Evolutionary conservation across 805 yeast species (phyloP).

Genomic region (Blastobotrys parvus): DNA sequence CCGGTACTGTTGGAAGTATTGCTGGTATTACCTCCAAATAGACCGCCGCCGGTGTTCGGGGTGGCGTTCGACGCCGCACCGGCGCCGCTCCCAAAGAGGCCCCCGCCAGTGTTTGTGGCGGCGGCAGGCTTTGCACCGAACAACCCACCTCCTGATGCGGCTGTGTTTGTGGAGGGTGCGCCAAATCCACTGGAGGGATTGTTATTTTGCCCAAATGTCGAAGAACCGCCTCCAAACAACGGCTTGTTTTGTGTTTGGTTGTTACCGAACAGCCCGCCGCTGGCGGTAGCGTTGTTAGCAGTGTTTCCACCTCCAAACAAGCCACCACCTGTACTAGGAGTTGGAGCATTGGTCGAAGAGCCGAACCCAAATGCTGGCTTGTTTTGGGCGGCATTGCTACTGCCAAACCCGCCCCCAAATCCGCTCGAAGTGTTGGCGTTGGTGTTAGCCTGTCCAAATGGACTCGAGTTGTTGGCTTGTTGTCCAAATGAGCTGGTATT

Average conservation of each 20-base stretch:
- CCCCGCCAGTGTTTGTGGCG: conserved; percentile 9
- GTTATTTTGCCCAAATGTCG: conserved; percentile 10
- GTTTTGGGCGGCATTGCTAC: too few relatives aligned
- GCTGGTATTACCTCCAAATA: conserved; percentile 36
- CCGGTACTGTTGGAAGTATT: conserved; percentile 14
- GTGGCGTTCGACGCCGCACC: conserved; percentile 11
- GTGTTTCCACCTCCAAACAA: conserved; percentile 20
- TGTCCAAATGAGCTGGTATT: conserved; percentile 20
- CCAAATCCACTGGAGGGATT: conserved; percentile 14
- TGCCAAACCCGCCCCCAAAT: conserved; percentile 14
- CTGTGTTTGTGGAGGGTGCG: conserved; percentile 19
- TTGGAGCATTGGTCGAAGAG: conserved; percentile 6
- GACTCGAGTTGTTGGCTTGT: conserved; percentile 24
- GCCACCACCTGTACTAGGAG: conserved; percentile 21
- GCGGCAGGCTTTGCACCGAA: conserved; percentile 23
- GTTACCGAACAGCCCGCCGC: conserved; percentile 9
- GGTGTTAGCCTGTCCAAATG: conserved; percentile 32
- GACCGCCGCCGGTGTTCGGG: conserved; percentile 24
- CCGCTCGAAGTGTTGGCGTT: conserved; percentile 16
- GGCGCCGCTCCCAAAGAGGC: conserved; percentile 18
- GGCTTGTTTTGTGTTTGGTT: not conserved
- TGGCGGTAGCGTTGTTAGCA: conserved; percentile 7
- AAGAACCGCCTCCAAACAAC: conserved; percentile 4
- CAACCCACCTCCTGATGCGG: conserved; percentile 21
- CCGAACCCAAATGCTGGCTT: conserved; percentile 19